Conservation (phyloP, 2,329 filamentous ascomycete genomes). For the Chrysosporium queenslandicum region DNA sequence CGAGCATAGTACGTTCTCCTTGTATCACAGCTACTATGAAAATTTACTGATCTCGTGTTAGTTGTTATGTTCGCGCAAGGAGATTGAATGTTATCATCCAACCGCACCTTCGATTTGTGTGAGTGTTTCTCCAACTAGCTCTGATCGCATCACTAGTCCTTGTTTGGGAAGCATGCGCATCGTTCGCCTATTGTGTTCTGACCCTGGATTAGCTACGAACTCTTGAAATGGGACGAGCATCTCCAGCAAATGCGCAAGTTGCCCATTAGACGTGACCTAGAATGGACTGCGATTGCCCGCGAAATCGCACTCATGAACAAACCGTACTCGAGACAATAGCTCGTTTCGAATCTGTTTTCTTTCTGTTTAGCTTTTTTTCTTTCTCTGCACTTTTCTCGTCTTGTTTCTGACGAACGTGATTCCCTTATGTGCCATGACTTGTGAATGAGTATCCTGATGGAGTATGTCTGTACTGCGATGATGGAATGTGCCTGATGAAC, state of each 20-base stretch:
- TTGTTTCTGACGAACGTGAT: background rate
- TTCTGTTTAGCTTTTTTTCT: slow-evolving; percentile 3
- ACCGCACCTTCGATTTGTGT: slow-evolving; percentile 86
- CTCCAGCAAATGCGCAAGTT: slow-evolving; percentile 48
- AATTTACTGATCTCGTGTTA: slow-evolving; percentile 21
- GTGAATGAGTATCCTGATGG: background rate
- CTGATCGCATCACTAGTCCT: background rate
- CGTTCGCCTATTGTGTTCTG: background rate
- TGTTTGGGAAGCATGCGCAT: background rate
- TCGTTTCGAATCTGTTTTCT: too few relatives aligned
- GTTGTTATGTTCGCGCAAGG: slow-evolving; percentile 84
- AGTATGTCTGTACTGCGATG: background rate
- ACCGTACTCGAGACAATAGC: slow-evolving; percentile 52
- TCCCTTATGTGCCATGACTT: background rate
- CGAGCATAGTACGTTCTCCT: slow-evolving; percentile 60
- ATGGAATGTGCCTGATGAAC: background rate
- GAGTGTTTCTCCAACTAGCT: slow-evolving; percentile 19
- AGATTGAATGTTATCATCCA: slow-evolving; percentile 97
- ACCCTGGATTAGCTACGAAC: slow-evolving; percentile 51
- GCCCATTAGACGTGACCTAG: slow-evolving; percentile 62
- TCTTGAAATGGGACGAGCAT: slow-evolving; percentile 88
- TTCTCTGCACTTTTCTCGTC: background rate
- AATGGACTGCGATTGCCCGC: slow-evolving; percentile 79
- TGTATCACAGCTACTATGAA: background rate
- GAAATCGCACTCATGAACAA: slow-evolving; percentile 95